Conservation (phyloP, 2,329 filamentous ascomycete species). For the Cordyceps cateniannulata region DNA sequence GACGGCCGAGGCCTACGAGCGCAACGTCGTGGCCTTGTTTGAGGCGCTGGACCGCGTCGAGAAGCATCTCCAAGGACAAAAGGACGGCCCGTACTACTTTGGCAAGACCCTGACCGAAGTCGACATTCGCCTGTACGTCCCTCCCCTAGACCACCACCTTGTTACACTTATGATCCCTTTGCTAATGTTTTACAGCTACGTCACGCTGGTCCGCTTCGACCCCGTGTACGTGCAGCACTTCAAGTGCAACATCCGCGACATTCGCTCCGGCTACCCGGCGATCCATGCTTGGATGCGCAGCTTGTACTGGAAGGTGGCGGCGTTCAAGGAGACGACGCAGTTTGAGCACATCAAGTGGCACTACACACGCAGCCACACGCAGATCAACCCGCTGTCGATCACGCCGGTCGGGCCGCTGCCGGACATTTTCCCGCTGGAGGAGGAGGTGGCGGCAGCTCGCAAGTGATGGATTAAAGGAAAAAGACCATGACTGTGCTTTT, state of each 20-base stretch:
- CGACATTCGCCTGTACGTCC: slow-evolving; percentile 60
- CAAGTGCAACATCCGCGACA: slow-evolving; percentile 80
- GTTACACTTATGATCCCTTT: no score
- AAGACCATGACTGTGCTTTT: not conserved
- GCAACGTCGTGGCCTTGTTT: slow-evolving; percentile 65
- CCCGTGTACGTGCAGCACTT: slow-evolving; percentile 82
- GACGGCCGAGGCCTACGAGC: slow-evolving; percentile 75
- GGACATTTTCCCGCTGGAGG: slow-evolving; percentile 68
- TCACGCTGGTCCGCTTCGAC: slow-evolving; percentile 69
- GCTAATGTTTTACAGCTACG: slow-evolving; percentile 38
- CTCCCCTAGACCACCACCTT: no score
- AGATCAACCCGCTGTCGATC: slow-evolving; percentile 66
- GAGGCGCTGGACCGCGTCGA: slow-evolving; percentile 71
- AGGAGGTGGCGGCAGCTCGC: slow-evolving; percentile 54
- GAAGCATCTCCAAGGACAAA: slow-evolving; percentile 49
- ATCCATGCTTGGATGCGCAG: slow-evolving; percentile 76
- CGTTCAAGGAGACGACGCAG: slow-evolving; percentile 77
- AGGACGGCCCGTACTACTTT: slow-evolving; percentile 63
- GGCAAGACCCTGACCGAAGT: slow-evolving; percentile 72
- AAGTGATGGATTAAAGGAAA: not conserved
- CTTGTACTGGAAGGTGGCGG: slow-evolving; percentile 76
- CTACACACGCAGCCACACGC: slow-evolving; percentile 54
- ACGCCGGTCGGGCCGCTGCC: slow-evolving; percentile 81
- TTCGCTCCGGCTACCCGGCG: slow-evolving; percentile 73
- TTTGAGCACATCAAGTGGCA: slow-evolving; percentile 92